These are phyloP conservation scores for Datisca glomerata DNA, from an alignment of 306 rosid species.

Conservation along the genomic window DNA sequence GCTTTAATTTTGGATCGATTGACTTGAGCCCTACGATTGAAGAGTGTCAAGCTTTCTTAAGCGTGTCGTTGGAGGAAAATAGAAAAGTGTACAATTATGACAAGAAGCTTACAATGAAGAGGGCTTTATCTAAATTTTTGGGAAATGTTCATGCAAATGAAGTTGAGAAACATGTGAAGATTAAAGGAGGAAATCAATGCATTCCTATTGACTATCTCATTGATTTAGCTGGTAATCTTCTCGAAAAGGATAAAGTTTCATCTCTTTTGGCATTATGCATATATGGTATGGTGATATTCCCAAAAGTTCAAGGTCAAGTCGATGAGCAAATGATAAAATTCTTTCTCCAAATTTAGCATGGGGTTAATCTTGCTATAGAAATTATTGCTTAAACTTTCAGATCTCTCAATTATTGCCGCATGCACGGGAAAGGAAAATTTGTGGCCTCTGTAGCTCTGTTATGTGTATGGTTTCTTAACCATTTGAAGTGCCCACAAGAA, in stretches of 20 bases:
- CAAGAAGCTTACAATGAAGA: no score
- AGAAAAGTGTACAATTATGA: neutral
- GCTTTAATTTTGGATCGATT: neutral
- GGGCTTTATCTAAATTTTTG: no score
- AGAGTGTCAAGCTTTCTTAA: no score
- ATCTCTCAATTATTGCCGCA: neutral
- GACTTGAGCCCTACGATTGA: neutral
- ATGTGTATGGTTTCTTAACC: neutral
- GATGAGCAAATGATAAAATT: neutral
- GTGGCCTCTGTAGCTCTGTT: neutral
- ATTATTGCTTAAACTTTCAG: neutral
- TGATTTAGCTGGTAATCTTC: neutral
- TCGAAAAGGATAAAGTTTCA: neutral
- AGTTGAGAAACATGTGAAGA: neutral
- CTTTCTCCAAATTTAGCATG: neutral
- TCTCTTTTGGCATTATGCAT: neutral
- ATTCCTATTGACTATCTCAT: no score
- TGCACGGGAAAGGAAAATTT: neutral
- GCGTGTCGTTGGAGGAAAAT: neutral
- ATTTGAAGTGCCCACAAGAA: neutral
- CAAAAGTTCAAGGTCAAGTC: neutral
- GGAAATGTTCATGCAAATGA: neutral
- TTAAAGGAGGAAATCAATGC: neutral
- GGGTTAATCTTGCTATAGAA: neutral
- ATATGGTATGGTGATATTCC: neutral